phyloP scores from a whole-genome alignment of 306 rosid species.

The Corylus americana region DNA sequence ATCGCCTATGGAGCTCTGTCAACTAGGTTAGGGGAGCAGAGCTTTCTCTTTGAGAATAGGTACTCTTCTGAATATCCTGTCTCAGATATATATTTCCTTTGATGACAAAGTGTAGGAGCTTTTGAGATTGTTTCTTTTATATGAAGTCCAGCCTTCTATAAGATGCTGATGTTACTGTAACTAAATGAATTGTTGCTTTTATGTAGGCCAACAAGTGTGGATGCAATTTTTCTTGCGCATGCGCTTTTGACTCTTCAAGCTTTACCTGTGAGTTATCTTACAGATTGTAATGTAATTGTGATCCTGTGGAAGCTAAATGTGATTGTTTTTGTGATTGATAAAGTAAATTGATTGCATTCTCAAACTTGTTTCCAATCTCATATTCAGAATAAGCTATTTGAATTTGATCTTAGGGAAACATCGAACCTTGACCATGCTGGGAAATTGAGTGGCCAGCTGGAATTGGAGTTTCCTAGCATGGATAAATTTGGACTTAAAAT shows the following conservation, averaged over 20 bases:
- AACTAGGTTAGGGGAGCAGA: slow-evolving; percentile 63
- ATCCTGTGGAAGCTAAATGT: slow-evolving; percentile 1
- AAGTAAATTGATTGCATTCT: slow-evolving; percentile 8
- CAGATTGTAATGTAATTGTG: slow-evolving; percentile 2
- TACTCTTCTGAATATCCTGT: slow-evolving; percentile 35
- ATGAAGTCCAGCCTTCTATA: slow-evolving; percentile 11
- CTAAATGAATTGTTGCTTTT: slow-evolving; percentile 28
- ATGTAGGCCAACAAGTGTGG: slow-evolving; percentile 89
- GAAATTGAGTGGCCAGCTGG: neutral
- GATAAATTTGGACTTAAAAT: neutral
- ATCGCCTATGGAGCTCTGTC: slow-evolving; percentile 76
- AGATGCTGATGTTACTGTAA: slow-evolving; percentile 14
- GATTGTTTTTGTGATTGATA: slow-evolving; percentile 8
- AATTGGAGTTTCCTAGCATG: neutral
- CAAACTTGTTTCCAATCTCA: neutral
- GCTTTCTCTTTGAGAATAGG: slow-evolving; percentile 71
- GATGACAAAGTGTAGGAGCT: slow-evolving; percentile 8
- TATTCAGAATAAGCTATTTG: neutral
- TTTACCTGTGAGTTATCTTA: slow-evolving; percentile 75
- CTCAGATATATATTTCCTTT: neutral
- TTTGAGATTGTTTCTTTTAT: slow-evolving; percentile 12
- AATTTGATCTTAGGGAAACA: neutral
- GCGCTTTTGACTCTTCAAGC: slow-evolving; percentile 71
- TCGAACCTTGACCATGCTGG: neutral
- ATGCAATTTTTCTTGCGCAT: slow-evolving; percentile 87